Evolutionary conservation across 805 yeast species (phyloP).

Genomic region (Priceomyces castillae): DNA sequence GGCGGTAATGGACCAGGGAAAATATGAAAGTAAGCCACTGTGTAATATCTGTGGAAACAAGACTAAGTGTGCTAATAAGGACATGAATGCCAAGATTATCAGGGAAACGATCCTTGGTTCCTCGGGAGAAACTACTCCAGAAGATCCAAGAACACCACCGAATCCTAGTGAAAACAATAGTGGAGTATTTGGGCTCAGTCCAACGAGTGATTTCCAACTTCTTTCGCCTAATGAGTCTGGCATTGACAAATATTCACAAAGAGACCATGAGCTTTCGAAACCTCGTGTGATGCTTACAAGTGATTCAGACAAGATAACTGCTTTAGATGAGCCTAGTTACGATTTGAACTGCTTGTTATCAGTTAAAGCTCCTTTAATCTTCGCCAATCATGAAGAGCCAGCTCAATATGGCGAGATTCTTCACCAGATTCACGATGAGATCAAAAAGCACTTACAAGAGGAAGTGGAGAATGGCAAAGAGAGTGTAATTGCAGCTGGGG

Average conservation of each 20-base stretch:
- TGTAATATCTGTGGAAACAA: constrained; percentile 14
- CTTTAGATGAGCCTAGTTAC: constrained; percentile 5
- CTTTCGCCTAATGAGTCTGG: background rate
- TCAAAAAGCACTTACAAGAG: constrained; percentile 9
- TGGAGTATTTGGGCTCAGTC: background rate
- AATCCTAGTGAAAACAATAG: background rate
- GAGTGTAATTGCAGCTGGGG: constrained; percentile 3
- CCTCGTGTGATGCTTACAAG: constrained; percentile 10
- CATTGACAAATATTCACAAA: too few relatives aligned
- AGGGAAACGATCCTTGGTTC: background rate
- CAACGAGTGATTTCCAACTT: constrained; percentile 1
- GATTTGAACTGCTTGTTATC: constrained; percentile 18
- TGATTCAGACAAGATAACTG: constrained; percentile 4
- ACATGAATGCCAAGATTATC: constrained; percentile 6
- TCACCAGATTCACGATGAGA: constrained; percentile 6
- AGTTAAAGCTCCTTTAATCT: constrained; percentile 21
- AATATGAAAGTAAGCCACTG: constrained; percentile 9
- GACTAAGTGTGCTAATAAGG: constrained; percentile 13
- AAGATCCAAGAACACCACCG: background rate
- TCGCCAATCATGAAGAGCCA: background rate
- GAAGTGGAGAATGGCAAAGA: constrained; percentile 3
- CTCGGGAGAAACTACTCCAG: background rate
- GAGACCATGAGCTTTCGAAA: constrained; percentile 4
- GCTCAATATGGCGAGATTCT: constrained; percentile 1
- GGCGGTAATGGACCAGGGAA: constrained; percentile 12